Base-by-base conservation (phyloP, 768 basidiomycete genomes). In the Naganishia vishniacii region DNA sequence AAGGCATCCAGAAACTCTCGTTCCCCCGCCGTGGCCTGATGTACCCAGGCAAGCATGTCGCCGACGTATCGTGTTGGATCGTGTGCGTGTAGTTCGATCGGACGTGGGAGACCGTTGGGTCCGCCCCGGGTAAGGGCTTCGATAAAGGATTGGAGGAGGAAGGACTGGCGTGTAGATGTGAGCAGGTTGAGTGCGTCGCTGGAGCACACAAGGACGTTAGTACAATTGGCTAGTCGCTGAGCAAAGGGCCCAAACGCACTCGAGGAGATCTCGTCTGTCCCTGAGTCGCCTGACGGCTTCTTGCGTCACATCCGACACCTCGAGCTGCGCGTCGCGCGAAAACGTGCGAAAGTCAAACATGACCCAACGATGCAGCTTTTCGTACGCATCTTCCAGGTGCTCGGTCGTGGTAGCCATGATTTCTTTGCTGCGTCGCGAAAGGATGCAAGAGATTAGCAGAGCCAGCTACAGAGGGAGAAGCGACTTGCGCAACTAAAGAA, bases 11-110 rank as follows among this genome's bases (percentile, higher is more conserved):
- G 81, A 70, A 93, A 92, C 78, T 98, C 95, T 46, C 86, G 86
- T 72, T 99, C 95, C 1, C 88, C 88, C 0, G 95, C 95, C 65
- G 95, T 91, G 0, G 88, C 84, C 67, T 98, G 94, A 77, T 99
- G 94, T 0, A 97, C 86, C 94, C 94, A 97, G 0, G 93, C 94
- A 8, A 98, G 84, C 89, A 98, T 98, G 77, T 98, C 94, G 15
- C 95, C 95, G 15, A 94, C 85, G 73, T 99, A 99, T 32, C 94
- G 85, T 68, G 91, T 83, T 0, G 95, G 94, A 74, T 99, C 95
- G 70, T 99, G 95, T 0, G 95, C 95, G 72, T 99, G 95, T 3
- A 99, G 81, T 75, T 98, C 95, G 67, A 99, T 98, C 0, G 94
- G 91, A 5, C 93, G 84, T 12, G 93, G 90, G 7, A 88, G 80